Evolutionary conservation across 1,139 yeast species (phyloP).

Genomic region (Magnusiomyces suaveolens): DNA sequence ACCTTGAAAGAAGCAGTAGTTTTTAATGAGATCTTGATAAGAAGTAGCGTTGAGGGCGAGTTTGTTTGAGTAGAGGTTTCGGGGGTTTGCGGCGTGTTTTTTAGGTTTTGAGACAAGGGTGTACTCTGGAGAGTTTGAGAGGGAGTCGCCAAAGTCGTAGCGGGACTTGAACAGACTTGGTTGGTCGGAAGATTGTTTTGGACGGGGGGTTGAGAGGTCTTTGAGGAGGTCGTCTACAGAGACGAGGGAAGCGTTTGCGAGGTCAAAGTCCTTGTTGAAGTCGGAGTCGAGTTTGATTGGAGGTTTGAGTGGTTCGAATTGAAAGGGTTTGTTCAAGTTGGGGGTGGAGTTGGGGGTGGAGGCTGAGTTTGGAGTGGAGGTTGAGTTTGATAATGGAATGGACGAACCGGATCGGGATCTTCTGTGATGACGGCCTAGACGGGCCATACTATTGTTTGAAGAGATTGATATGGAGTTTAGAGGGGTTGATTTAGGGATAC

Average conservation of each 20-base stretch:
- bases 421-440: constrained; percentile 6
- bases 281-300: constrained; percentile 1
- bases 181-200: too few species aligned
- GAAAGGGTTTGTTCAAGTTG: not conserved
- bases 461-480: not conserved
- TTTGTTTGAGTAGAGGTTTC: too few species aligned
- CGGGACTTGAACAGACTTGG: too few species aligned
- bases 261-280: constrained; percentile 4
- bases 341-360: not conserved
- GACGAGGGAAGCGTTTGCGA: too few species aligned
- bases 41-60: constrained; percentile 46
- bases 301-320: not conserved
- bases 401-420: constrained; percentile 6
- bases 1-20: too few species aligned
- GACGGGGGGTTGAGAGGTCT: not conserved
- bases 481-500: constrained; percentile 18
- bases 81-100: too few species aligned
- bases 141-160: too few species aligned
- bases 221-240: constrained; percentile 2
- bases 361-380: not conserved
- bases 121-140: too few species aligned
- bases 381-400: too few species aligned
- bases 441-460: not conserved
- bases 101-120: too few species aligned
- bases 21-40: constrained; percentile 59